Percentiles rank a stretch among this genome's conserved stretches.
These are phyloP conservation scores for Volvox africanus DNA, from an alignment of 139 green algal species.

Conservation along the genomic window DNA sequence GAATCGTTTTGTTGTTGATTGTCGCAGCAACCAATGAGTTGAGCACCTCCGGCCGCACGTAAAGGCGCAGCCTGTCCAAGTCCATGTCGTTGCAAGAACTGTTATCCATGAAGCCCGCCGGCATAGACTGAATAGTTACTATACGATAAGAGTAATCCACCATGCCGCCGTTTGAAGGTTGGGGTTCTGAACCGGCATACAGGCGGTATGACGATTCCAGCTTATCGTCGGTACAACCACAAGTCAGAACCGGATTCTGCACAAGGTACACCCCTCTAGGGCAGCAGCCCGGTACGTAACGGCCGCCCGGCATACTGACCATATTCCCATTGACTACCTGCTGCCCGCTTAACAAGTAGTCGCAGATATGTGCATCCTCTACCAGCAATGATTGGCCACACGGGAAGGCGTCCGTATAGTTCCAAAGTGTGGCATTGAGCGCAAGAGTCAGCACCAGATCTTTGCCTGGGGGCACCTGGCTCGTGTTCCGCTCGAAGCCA, in stretches of 20 bases:
- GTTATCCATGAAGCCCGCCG: neutral
- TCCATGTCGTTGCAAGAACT: conserved; percentile 49
- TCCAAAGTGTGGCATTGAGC: conserved; percentile 48
- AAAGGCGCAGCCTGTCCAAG: conserved; percentile 54
- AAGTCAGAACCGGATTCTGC: conserved; percentile 11
- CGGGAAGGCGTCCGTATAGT: conserved; percentile 47
- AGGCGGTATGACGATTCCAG: conserved; percentile 58
- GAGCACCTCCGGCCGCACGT: conserved; percentile 39
- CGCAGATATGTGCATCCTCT: conserved; percentile 48
- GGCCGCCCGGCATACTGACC: neutral
- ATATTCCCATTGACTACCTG: conserved; percentile 31
- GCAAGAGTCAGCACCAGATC: conserved; percentile 49
- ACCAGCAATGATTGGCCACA: conserved; percentile 52
- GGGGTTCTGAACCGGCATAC: neutral
- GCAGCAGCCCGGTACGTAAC: conserved; percentile 51
- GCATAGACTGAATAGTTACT: neutral
- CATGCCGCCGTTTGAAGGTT: neutral
- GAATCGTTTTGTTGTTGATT: neutral
- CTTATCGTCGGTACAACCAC: conserved; percentile 62
- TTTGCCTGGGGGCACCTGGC: conserved; percentile 11
- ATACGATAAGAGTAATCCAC: conserved; percentile 11
- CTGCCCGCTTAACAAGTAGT: conserved; percentile 52
- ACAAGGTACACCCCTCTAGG: conserved; percentile 54
- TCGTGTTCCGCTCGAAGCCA: conserved; percentile 33
- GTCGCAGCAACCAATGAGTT: neutral